These are phyloP conservation scores for Coemansia sp. DNA, from an alignment of 192 early-diverging fungal genomes.

Conservation along the genomic window DNA sequence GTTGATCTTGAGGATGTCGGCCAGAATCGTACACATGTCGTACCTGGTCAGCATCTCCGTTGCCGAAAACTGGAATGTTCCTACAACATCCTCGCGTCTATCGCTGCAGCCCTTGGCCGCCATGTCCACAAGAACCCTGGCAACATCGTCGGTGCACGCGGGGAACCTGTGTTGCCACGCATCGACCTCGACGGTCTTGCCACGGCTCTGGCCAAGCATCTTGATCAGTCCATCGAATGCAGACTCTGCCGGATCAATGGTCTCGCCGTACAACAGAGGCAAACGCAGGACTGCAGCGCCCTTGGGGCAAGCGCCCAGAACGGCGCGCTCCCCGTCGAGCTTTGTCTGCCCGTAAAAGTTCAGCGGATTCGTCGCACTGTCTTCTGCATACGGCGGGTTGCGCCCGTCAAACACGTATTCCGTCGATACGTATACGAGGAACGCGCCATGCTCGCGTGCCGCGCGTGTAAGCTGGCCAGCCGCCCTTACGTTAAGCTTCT, in stretches of 20 bases:
- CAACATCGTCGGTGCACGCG: slow-evolving; percentile 77
- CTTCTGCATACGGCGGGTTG: slow-evolving; percentile 72
- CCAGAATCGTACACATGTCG: slow-evolving; percentile 38
- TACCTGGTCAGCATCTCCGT: slow-evolving; percentile 49
- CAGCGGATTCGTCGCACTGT: slow-evolving; percentile 69
- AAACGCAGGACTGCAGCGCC: slow-evolving; percentile 71
- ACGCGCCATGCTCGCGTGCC: slow-evolving; percentile 54
- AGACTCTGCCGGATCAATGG: slow-evolving; percentile 68
- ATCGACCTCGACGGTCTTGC: slow-evolving; percentile 62
- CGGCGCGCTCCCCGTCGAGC: slow-evolving; percentile 68
- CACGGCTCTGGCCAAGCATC: slow-evolving; percentile 35
- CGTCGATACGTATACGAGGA: slow-evolving; percentile 80
- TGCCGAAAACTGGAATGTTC: slow-evolving; percentile 39
- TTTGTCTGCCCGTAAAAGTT: slow-evolving; percentile 85
- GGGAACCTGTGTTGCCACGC: slow-evolving; percentile 72
- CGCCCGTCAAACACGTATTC: slow-evolving; percentile 95
- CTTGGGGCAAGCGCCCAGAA: slow-evolving; percentile 52
- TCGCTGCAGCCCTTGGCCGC: slow-evolving; percentile 34
- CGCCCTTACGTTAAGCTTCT: slow-evolving; percentile 67
- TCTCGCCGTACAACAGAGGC: slow-evolving; percentile 74
- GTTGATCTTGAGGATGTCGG: slow-evolving; percentile 20
- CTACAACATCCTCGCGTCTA: slow-evolving; percentile 12
- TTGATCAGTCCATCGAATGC: slow-evolving; percentile 75
- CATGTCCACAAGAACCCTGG: slow-evolving; percentile 66
- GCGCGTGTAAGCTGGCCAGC: slow-evolving; percentile 59